A percentile compares a stretch with the other conserved stretches of the same genome.
Evolutionary conservation across 2,329 filamentous ascomycete species (phyloP).

Genomic region (Cytospora chrysosperma): DNA sequence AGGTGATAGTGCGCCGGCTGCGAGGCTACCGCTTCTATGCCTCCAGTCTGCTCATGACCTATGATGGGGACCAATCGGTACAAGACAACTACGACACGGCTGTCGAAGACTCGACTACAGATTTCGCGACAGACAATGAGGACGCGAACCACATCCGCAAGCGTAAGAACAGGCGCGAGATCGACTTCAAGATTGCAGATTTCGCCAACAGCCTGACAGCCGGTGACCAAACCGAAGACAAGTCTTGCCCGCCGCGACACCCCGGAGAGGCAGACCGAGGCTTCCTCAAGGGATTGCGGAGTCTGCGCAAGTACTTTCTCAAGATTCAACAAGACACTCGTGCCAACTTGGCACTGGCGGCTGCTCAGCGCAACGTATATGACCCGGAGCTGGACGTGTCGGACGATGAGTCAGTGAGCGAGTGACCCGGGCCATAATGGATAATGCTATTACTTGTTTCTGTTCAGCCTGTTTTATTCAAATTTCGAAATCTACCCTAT

Average conservation of each 20-base stretch:
- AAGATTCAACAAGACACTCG: constrained; percentile 79
- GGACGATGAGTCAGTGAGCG: constrained; percentile 35
- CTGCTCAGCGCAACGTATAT: constrained; percentile 24
- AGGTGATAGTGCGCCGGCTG: constrained; percentile 76
- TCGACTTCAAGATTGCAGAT: constrained; percentile 96
- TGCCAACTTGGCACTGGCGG: constrained; percentile 47
- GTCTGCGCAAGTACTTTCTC: constrained; percentile 79
- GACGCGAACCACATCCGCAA: constrained; percentile 41
- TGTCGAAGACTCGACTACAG: constrained; percentile 57
- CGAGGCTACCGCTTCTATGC: constrained; percentile 93
- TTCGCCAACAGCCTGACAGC: constrained; percentile 97
- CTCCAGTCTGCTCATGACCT: constrained; percentile 90
- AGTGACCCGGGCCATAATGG: constrained; percentile 25
- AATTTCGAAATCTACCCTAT: neutral
- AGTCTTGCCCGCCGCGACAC: constrained; percentile 76
- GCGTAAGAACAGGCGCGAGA: constrained; percentile 56
- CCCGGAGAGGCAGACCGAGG: constrained; percentile 81
- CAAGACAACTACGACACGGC: constrained; percentile 50
- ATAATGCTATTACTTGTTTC: neutral
- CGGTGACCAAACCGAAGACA: constrained; percentile 65
- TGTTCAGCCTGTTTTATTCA: neutral
- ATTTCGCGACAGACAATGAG: constrained; percentile 58
- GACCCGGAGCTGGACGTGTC: constrained; percentile 24
- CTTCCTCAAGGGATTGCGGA: constrained; percentile 81
- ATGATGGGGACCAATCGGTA: constrained; percentile 74